Conservation (phyloP, 768 basidiomycete species). For the Gloeopeniophorella convolvens region DNA sequence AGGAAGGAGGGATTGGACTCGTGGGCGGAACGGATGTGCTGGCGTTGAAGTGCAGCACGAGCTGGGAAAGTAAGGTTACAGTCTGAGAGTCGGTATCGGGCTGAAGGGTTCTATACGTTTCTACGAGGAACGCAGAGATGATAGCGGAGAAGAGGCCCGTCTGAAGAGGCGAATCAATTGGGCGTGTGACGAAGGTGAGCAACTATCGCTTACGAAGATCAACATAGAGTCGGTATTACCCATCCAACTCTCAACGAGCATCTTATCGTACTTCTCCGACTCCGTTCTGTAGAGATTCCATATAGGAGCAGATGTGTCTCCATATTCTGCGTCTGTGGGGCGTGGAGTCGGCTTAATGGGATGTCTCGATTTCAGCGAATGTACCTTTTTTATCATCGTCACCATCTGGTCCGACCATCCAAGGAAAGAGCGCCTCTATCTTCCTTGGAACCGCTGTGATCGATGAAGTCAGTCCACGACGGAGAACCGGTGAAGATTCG, state of each 20-base stretch:
- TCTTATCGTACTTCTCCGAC: background rate
- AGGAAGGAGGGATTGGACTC: background rate
- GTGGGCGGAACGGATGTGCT: background rate
- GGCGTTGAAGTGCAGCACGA: background rate
- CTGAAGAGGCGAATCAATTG: background rate
- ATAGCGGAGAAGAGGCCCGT: slow-evolving; percentile 19
- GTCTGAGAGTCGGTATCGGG: slow-evolving; percentile 1
- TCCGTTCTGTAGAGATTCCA: background rate
- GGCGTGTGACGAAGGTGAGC: background rate
- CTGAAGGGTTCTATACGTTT: slow-evolving; percentile 14
- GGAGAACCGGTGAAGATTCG: too few species aligned
- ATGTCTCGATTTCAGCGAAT: too few species aligned
- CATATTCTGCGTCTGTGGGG: background rate
- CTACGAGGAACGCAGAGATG: slow-evolving; percentile 18
- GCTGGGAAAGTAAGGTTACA: slow-evolving; percentile 1
- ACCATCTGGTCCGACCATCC: too few species aligned
- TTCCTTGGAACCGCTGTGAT: too few species aligned
- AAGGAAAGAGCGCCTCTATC: too few species aligned
- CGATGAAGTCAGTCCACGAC: too few species aligned
- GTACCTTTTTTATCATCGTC: too few species aligned
- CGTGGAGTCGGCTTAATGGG: too few species aligned
- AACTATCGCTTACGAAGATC: slow-evolving; percentile 10
- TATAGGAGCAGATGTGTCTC: background rate
- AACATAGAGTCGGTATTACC: slow-evolving; percentile 18
- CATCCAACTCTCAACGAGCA: slow-evolving; percentile 11